Evolutionary conservation across 768 basidiomycete genomes (phyloP).

Genomic region (Amanita pallidorosea): DNA sequence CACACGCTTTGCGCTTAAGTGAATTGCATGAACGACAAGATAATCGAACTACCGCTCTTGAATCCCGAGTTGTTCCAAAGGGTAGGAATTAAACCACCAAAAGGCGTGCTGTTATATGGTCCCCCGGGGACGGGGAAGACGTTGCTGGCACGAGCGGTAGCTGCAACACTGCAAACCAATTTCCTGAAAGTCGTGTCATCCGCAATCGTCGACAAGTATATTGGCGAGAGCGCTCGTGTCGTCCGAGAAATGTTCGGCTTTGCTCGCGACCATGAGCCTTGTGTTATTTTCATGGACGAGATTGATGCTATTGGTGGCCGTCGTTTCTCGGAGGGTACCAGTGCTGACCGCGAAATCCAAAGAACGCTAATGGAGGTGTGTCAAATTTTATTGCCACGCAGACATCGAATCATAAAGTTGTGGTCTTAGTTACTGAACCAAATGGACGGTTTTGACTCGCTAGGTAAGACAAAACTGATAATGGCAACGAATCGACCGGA

Average conservation of each 20-base stretch:
- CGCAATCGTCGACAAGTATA: conserved; percentile 97
- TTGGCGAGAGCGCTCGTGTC: conserved; percentile 93
- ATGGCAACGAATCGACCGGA: conserved; percentile 99
- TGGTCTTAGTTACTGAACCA: conserved; percentile 80
- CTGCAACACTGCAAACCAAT: conserved; percentile 91
- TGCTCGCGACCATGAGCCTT: conserved; percentile 94
- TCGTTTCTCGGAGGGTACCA: conserved; percentile 85
- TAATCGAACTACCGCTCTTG: conserved; percentile 91
- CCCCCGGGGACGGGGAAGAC: conserved; percentile 98
- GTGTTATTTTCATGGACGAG: conserved; percentile 98
- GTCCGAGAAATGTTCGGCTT: conserved; percentile 99
- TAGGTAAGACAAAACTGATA: conserved; percentile 92
- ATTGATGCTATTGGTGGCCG: conserved; percentile 96
- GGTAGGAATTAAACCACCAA: conserved; percentile 95
- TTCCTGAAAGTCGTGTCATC: conserved; percentile 98
- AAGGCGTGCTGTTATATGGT: conserved; percentile 92
- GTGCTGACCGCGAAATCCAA: conserved; percentile 97
- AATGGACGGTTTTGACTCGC: conserved; percentile 98
- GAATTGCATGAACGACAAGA: conserved; percentile 29
- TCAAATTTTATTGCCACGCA: background rate
- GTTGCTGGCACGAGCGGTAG: conserved; percentile 86
- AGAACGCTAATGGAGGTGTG: conserved; percentile 89
- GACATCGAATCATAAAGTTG: background rate
- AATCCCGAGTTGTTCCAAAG: conserved; percentile 90
- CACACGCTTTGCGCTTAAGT: background rate